phyloP scores from a whole-genome alignment of 768 basidiomycete species.

The Hortiboletus campestris region DNA sequence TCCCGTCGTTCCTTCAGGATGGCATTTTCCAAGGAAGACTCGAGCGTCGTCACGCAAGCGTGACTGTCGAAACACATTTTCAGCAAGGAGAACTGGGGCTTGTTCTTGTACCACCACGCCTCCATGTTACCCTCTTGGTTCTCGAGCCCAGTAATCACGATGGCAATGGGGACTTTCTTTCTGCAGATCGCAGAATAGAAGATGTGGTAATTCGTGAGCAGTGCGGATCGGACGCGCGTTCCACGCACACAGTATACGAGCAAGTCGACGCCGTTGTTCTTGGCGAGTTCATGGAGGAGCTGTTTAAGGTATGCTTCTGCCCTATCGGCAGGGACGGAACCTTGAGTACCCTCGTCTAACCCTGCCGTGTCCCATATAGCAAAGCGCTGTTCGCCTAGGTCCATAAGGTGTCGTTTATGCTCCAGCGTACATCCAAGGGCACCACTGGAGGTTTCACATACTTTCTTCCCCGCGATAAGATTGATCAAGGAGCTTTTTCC shows the following conservation, averaged over 20 bases:
- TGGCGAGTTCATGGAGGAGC: constrained; percentile 36
- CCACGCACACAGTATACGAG: constrained; percentile 42
- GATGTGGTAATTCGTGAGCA: constrained; percentile 39
- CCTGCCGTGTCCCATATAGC: constrained; percentile 37
- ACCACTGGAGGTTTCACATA: constrained; percentile 31
- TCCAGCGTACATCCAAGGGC: constrained; percentile 38
- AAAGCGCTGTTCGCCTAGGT: constrained; percentile 18
- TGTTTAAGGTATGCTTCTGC: constrained; percentile 32
- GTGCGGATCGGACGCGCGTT: constrained; percentile 34
- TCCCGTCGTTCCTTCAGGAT: constrained; percentile 18
- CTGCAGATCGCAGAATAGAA: constrained; percentile 42
- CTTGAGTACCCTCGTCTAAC: constrained; percentile 28
- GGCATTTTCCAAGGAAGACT: constrained; percentile 9
- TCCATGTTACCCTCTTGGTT: constrained; percentile 35
- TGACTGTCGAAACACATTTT: constrained; percentile 30
- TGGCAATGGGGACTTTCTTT: constrained; percentile 37
- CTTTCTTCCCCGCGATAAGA: constrained; percentile 31
- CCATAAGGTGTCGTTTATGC: constrained; percentile 21
- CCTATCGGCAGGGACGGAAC: constrained; percentile 28
- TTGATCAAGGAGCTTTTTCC: constrained; percentile 48
- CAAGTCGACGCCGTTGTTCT: constrained; percentile 37
- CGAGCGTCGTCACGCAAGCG: constrained; percentile 35
- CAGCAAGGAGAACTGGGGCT: constrained; percentile 18
- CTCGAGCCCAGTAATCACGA: constrained; percentile 45
- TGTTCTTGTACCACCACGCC: constrained; percentile 31